Conservation (phyloP, 2,329 filamentous ascomycete species). For the Penicillium sp. region DNA sequence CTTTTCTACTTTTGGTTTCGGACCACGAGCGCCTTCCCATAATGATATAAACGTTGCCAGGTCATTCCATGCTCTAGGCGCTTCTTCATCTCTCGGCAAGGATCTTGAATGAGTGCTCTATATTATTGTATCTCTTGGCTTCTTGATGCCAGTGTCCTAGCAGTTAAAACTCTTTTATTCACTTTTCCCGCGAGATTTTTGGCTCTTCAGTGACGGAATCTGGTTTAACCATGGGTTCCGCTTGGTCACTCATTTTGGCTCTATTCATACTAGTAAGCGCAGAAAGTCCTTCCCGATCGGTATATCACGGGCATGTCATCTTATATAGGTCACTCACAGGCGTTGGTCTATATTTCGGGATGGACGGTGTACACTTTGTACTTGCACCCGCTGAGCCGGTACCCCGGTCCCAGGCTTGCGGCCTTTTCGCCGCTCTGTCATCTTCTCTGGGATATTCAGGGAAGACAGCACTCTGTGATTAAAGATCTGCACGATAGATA, state of each 20-base stretch:
- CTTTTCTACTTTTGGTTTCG: background rate
- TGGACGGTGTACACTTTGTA: conserved; percentile 28
- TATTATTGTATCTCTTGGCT: background rate
- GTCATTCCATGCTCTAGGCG: background rate
- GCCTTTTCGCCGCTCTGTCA: conserved; percentile 26
- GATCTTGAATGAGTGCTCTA: background rate
- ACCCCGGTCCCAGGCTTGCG: conserved; percentile 34
- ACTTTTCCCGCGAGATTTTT: background rate
- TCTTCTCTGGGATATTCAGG: conserved; percentile 18
- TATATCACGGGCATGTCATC: background rate
- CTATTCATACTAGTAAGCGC: conserved; percentile 8
- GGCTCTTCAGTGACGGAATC: background rate
- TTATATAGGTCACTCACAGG: conserved; percentile 1
- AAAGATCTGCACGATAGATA: conserved; percentile 25
- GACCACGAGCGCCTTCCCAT: background rate
- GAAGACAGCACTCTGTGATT: conserved; percentile 17
- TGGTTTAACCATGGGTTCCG: background rate
- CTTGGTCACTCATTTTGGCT: background rate
- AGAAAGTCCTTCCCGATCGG: background rate
- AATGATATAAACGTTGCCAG: background rate
- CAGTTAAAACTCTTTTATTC: background rate
- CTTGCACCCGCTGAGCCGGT: conserved; percentile 31
- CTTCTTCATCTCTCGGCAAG: background rate
- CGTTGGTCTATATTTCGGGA: background rate
- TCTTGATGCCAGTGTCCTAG: background rate